Base-by-base conservation (phyloP, 805 yeast species). In the Metahyphopichia silvanorum region DNA sequence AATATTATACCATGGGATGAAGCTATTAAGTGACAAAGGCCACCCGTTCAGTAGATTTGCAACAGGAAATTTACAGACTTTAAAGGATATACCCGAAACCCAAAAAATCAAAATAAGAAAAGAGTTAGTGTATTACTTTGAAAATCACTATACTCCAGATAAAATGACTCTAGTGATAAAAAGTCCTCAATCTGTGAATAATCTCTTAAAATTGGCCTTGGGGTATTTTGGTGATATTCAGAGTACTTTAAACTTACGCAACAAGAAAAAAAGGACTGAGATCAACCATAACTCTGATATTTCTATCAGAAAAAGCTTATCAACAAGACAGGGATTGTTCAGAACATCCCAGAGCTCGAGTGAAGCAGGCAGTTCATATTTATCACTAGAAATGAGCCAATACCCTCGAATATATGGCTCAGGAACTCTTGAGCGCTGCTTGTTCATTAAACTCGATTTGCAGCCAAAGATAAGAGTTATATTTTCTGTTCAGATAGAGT, bases 151-250 rank as follows among this genome's bases (percentile, higher is more conserved):
- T 42, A 34, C 39, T 8, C 62, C 82, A 1, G 56, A 60, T 1
- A 77, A 68, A 26, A 74, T 79, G 75, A 58, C 78, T 0, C 32
- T 83, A 16, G 86, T 81, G 2, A 42, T 84, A 4, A 67, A 74
- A 43, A 82, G 89, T 0, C 79, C 88, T 0, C 84, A 80, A 35
- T 77, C 89, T 0, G 42, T 82, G 21, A 79, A 78, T 41, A 54
- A 60, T 16, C 49, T 84, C 21, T 74, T 72, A 26, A 81, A 75
- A 43, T 37, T 77, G 12, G 79, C 79, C 0, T 25, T 64, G 1
- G 27, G 57, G 1, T 50, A 64, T 34, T 81, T 79, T 44, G 49
- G 61, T 12, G 58, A 51, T 20, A 47, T 75, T 12, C 31, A 34
- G n/a, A 26, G 42, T 4, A 9, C 25, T 11, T 22, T 14, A n/a